A percentile compares a stretch with the other conserved stretches of the same genome.
phyloP scores from a whole-genome alignment of 352 stramenopile genomes.

The Phytophthora macrochlamydospora region DNA sequence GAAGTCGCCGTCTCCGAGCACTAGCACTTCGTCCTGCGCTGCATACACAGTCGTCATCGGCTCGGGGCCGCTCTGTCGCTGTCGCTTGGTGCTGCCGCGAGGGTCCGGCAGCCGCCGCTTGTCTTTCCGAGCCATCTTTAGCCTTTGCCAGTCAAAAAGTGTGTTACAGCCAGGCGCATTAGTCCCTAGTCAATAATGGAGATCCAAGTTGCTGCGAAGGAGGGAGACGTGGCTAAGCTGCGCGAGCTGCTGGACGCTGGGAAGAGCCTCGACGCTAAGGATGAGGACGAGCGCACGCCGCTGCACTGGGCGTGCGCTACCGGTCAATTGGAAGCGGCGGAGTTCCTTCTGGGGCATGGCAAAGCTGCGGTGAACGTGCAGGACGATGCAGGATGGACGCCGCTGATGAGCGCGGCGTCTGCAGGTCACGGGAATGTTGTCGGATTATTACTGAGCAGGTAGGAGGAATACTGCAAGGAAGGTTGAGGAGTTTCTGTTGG shows the following conservation, averaged over 20 bases:
- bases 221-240: constrained; percentile 36
- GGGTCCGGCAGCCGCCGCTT: constrained; percentile 13
- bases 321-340: constrained; percentile 55
- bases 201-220: constrained; percentile 29
- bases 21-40: constrained; percentile 59
- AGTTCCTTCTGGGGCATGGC: constrained; percentile 53
- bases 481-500: constrained; percentile 1
- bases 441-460: constrained; percentile 62
- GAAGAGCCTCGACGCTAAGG: constrained; percentile 51
- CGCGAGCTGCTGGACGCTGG: constrained; percentile 35
- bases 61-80: constrained; percentile 14
- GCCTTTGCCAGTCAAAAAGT: constrained; percentile 32
- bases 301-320: constrained; percentile 68
- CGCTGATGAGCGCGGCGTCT: constrained; percentile 76
- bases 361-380: constrained; percentile 60
- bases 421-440: constrained; percentile 65
- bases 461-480: background rate
- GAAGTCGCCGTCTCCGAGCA: constrained; percentile 87
- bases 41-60: constrained; percentile 47
- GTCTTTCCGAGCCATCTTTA: constrained; percentile 41
- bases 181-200: constrained; percentile 17
- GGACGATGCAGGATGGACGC: constrained; percentile 78
- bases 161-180: background rate
- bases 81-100: constrained; percentile 36
- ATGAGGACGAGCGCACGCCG: constrained; percentile 75